Conservation (phyloP, 495 filamentous ascomycete genomes). For the Hamigera avellanea region DNA sequence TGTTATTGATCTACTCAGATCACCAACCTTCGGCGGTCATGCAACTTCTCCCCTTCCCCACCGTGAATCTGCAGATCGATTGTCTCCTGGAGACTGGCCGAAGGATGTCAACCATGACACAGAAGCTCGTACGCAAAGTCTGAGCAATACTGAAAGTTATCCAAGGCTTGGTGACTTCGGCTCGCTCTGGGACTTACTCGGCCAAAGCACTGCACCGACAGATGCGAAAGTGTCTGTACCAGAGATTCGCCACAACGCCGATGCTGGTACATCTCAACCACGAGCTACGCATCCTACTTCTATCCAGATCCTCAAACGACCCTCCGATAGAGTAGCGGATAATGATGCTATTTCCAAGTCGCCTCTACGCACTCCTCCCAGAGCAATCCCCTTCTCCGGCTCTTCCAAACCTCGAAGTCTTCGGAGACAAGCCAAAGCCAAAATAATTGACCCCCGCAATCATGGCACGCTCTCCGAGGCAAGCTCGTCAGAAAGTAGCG, state of each 20-base stretch:
- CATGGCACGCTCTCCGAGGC: constrained; percentile 2
- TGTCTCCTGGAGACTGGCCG: constrained; percentile 1
- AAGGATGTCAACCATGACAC: constrained; percentile 3
- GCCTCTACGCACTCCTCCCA: not conserved
- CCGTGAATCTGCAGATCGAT: constrained; percentile 1
- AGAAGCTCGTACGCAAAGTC: not conserved
- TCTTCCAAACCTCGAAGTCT: not conserved
- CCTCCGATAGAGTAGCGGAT: not conserved
- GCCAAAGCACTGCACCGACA: constrained; percentile 4
- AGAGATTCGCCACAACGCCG: constrained; percentile 1
- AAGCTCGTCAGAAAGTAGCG: constrained; percentile 20
- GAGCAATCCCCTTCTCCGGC: not conserved
- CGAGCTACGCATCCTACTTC: constrained; percentile 1
- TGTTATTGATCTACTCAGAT: constrained; percentile 36
- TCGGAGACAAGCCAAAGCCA: not conserved
- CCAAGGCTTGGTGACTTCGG: constrained; percentile 27
- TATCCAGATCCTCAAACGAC: constrained; percentile 12
- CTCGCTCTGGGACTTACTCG: constrained; percentile 24
- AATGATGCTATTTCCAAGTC: not conserved
- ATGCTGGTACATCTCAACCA: not conserved
- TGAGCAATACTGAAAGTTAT: constrained; percentile 3
- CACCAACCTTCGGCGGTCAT: constrained; percentile 17
- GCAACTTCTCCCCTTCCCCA: constrained; percentile 4
- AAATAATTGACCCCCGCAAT: not conserved
- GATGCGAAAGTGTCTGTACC: not conserved